Percentiles rank a stretch among this genome's conserved stretches.
Evolutionary conservation across 2,329 filamentous ascomycete genomes (phyloP).

Genomic region (Colletotrichum sp.): DNA sequence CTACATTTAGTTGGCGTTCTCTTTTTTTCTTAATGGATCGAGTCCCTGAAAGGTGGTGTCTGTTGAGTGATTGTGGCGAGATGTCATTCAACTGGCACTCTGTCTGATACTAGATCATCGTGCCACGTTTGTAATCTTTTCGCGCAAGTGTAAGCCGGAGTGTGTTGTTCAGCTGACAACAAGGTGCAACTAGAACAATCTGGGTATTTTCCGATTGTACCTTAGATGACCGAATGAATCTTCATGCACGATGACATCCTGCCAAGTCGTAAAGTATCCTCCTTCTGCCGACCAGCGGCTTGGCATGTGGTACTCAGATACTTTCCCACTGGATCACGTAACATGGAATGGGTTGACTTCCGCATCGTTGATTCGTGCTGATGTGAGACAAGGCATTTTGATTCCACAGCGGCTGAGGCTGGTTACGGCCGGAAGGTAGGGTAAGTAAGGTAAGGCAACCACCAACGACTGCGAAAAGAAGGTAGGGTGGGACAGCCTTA

Average conservation of each 20-base stretch:
- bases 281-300: background rate
- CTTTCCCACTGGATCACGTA: accelerated
- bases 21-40: background rate
- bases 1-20: conserved; percentile 4
- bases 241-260: background rate
- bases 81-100: too few species aligned
- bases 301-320: background rate
- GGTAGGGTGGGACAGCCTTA: background rate
- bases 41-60: background rate
- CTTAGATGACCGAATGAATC: too few species aligned
- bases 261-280: background rate
- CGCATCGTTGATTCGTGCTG: background rate
- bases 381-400: background rate
- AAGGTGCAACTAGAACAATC: too few species aligned
- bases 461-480: accelerated
- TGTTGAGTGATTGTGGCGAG: background rate
- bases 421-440: background rate
- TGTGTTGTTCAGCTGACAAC: too few species aligned
- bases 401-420: background rate
- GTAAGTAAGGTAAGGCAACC: background rate
- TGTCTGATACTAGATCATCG: too few species aligned
- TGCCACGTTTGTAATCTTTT: too few species aligned
- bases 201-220: too few species aligned
- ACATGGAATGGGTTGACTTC: background rate
- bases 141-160: too few species aligned